Conservation (phyloP, 1,284 basidiomycete species). For the Ustilago shanxiensis region DNA sequence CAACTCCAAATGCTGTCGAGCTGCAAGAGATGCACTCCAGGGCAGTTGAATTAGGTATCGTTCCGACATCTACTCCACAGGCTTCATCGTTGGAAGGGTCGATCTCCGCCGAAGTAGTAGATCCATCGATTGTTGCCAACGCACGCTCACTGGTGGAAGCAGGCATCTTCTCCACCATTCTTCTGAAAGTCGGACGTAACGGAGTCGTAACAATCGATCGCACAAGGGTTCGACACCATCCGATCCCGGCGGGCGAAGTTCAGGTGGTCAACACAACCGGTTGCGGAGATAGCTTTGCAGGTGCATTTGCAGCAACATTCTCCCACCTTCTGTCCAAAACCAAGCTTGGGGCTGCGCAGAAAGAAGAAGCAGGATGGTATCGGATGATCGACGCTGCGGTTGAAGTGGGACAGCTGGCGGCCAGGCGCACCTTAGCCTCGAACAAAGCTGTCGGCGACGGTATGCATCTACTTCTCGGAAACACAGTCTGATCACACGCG, state of each 20-base stretch:
- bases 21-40: conserved; percentile 30
- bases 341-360: neutral
- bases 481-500: neutral
- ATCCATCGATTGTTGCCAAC: conserved; percentile 1
- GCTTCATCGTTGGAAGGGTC: neutral
- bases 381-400: conserved; percentile 21
- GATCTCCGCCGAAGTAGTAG: neutral
- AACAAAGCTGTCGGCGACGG: conserved; percentile 34
- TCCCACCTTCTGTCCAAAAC: conserved; percentile 12
- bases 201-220: conserved; percentile 43
- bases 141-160: conserved; percentile 12
- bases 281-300: conserved; percentile 68
- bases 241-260: conserved; percentile 27
- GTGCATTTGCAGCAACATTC: conserved; percentile 55
- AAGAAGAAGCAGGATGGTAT: neutral
- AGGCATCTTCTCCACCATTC: conserved; percentile 29
- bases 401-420: conserved; percentile 41
- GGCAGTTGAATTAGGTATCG: conserved; percentile 14
- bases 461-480: conserved; percentile 28
- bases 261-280: conserved; percentile 61
- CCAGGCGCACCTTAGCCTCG: conserved; percentile 33
- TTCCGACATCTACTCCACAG: neutral
- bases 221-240: conserved; percentile 30
- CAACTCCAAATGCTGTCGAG: conserved; percentile 53
- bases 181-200: conserved; percentile 51